Evolutionary conservation across 2,329 filamentous ascomycete genomes (phyloP).

Genomic region (Capronia epimyces): DNA sequence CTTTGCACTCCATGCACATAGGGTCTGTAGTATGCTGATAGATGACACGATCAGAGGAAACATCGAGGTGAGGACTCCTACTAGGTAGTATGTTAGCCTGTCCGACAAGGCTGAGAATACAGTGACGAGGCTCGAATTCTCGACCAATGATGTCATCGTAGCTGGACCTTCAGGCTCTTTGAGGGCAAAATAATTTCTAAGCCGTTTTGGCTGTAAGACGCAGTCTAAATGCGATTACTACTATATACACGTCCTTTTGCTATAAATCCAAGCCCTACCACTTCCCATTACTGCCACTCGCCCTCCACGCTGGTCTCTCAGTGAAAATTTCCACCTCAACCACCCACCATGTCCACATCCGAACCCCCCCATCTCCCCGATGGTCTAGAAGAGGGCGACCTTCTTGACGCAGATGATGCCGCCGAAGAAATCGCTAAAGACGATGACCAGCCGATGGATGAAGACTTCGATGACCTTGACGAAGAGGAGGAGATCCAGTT

Average conservation of each 20-base stretch:
- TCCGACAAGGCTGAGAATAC: background rate
- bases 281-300: no score
- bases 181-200: constrained; percentile 1
- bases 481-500: constrained; percentile 67
- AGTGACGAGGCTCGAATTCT: background rate
- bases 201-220: background rate
- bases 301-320: no score
- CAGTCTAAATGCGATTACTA: background rate
- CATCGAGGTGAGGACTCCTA: no score
- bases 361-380: constrained; percentile 30
- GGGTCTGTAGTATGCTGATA: no score
- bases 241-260: no score
- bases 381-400: constrained; percentile 50
- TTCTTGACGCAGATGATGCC: constrained; percentile 71
- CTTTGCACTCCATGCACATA: no score
- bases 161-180: background rate
- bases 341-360: constrained; percentile 15
- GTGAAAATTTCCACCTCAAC: background rate
- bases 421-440: constrained; percentile 66
- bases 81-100: no score
- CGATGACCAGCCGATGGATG: constrained; percentile 68
- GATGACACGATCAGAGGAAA: no score
- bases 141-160: background rate
- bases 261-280: no score
- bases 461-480: constrained; percentile 51